These are phyloP conservation scores for Exutisphaerella laricina DNA, from an alignment of 2,329 filamentous ascomycete genomes.

Conservation along the genomic window DNA sequence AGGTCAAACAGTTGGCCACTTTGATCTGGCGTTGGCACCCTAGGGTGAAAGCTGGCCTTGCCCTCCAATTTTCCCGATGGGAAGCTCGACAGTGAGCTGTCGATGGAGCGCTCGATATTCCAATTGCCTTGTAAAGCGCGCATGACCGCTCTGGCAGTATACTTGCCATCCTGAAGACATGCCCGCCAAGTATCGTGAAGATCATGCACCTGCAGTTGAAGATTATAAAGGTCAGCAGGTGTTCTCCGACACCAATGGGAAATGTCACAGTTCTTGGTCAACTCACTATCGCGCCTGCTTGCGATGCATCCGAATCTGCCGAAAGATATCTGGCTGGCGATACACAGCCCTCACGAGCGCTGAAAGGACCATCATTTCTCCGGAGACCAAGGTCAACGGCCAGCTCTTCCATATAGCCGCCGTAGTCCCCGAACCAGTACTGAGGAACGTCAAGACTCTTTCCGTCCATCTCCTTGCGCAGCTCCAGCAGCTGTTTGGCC, in stretches of 20 bases:
- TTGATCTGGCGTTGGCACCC: conserved; percentile 23
- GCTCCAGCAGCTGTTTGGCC: conserved; percentile 45
- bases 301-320: conserved; percentile 29
- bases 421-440: conserved; percentile 79
- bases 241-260: no score
- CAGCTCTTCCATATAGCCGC: conserved; percentile 69
- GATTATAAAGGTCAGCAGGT: no score
- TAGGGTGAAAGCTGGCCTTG: conserved; percentile 29
- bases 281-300: conserved; percentile 43
- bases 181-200: conserved; percentile 35
- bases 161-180: conserved; percentile 23
- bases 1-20: conserved; percentile 24
- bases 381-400: conserved; percentile 52
- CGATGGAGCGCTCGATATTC: conserved; percentile 27
- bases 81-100: conserved; percentile 22
- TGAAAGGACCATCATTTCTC: conserved; percentile 37
- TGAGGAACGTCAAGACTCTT: conserved; percentile 53
- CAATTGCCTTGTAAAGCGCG: conserved; percentile 32
- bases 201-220: no score
- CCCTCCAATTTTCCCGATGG: conserved; percentile 28
- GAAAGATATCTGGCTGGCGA: conserved; percentile 34
- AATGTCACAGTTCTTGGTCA: no score
- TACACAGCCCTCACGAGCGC: conserved; percentile 46
- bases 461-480: conserved; percentile 43
- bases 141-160: conserved; percentile 27